Base-by-base conservation (phyloP, 139 green algal species). In the Asterochloris erici region DNA sequence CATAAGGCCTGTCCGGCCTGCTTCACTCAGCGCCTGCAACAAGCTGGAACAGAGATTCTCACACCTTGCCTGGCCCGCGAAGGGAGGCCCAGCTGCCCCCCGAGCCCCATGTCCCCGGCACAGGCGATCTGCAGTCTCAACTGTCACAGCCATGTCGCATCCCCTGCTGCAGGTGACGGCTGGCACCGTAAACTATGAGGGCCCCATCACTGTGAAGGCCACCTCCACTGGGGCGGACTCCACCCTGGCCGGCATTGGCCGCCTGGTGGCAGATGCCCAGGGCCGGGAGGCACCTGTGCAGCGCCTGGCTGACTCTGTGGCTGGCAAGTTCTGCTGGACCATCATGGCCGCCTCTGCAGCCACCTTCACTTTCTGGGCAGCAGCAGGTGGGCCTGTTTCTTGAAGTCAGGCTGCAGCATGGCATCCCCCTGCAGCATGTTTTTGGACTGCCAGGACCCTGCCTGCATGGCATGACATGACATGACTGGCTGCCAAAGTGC, bases 361-460 rank as follows among this genome's bases (percentile, higher is more conserved):
- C 28, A 99, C 95, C 14, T 97, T 98, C 81, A 80, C 26, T 28
- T 98, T 98, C 89, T 99, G 96, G 95, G 77, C 83, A 17, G 29
- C 70, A 38, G 26, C 26, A 38, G 82, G 82, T 82, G 75, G 23
- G 19, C 19, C 38, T 54, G 4, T 73, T 4, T 73, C 68, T 73
- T 24, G 21, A 4, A 73, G 6, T 54, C 38, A 54, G 38, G 38
- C 38, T 54, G 38, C 38, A 54, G 38, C 38, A 54, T 54, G 38
- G 38, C 38, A 54, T 2, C 6, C 38, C 38, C 38, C 38, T 6
- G 38, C 38, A 54, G 38, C n/a, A n/a, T n/a, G n/a, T n/a, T n/a
- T n/a, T n/a, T n/a, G 38, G 38, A 2, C 38, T 54, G 4, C 38
- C 38, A 54, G 6, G 38, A 54, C 2, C 38, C 38, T 54, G 38